Percentiles rank a stretch among this genome's conserved stretches.
Evolutionary conservation across 805 yeast species (phyloP).

Genomic region (Jamesozyma rosinii): DNA sequence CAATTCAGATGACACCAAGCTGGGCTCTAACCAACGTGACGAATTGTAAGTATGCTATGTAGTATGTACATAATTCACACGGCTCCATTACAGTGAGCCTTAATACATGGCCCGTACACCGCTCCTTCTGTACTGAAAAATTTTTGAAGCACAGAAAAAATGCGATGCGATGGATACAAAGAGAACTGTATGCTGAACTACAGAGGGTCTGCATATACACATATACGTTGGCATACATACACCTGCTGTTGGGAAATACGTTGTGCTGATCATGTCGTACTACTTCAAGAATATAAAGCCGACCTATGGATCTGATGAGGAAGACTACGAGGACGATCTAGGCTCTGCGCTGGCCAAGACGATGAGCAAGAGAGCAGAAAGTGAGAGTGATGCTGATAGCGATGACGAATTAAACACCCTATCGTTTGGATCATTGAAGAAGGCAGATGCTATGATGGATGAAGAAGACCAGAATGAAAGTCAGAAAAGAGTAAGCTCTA

Average conservation of each 20-base stretch:
- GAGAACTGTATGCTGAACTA: neutral
- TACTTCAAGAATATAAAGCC: conserved; percentile 28
- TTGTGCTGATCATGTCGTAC: conserved; percentile 20
- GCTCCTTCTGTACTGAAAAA: neutral
- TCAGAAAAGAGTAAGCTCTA: conserved; percentile 13
- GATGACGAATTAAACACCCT: conserved; percentile 43
- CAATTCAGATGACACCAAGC: too few relatives aligned
- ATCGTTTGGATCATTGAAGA: conserved; percentile 58
- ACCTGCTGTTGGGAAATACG: neutral
- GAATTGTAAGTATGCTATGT: too few relatives aligned
- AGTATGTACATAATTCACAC: too few relatives aligned
- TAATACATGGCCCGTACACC: neutral
- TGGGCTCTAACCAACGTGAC: too few relatives aligned
- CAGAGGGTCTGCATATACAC: neutral
- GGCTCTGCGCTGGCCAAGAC: conserved; percentile 36
- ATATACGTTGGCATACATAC: too few relatives aligned
- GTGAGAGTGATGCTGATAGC: conserved; percentile 14
- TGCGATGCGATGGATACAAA: neutral
- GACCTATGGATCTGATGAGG: conserved; percentile 22
- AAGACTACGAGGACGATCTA: conserved; percentile 19
- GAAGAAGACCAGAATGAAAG: conserved; percentile 27
- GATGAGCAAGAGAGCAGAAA: conserved; percentile 26
- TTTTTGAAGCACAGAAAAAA: neutral
- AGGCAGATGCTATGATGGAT: conserved; percentile 40
- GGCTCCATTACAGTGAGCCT: too few relatives aligned